Evolutionary conservation across 495 filamentous ascomycete species (phyloP).

Genomic region (Stereocaulon alpinum): DNA sequence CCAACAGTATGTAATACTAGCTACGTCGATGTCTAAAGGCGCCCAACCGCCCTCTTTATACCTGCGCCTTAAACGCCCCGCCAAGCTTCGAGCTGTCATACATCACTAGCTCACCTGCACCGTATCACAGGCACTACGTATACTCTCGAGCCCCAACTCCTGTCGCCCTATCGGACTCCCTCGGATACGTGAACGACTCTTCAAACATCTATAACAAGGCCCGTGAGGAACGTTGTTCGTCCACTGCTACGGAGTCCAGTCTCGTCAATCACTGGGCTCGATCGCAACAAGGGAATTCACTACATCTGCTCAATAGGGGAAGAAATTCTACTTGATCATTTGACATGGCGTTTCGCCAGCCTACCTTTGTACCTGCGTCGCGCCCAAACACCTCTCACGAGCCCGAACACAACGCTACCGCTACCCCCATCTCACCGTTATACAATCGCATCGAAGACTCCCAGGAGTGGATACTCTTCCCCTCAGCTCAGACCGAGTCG

Average conservation of each 20-base stretch:
- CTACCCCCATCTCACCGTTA: conserved; percentile 30
- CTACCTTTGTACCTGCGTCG: conserved; percentile 50
- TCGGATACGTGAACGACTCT: background rate
- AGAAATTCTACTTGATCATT: background rate
- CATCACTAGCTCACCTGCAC: background rate
- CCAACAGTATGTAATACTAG: background rate
- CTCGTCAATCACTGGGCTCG: background rate
- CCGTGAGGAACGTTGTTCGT: background rate
- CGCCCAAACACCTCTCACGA: conserved; percentile 46
- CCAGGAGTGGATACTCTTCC: conserved; percentile 95
- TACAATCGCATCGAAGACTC: conserved; percentile 50
- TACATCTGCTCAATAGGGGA: background rate
- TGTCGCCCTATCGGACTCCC: background rate
- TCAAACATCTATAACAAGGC: background rate
- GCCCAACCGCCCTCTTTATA: background rate
- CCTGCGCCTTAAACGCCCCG: background rate
- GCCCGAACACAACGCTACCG: conserved; percentile 35
- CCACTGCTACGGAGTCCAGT: background rate
- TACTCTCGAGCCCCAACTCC: background rate
- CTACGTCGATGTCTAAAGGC: background rate
- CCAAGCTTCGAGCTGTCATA: conserved; percentile 5
- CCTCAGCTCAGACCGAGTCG: conserved; percentile 38
- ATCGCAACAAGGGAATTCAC: background rate
- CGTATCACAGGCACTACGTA: background rate
- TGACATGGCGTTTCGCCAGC: conserved; percentile 77